phyloP scores from a whole-genome alignment of 441 rosid species.

The Pelargonium citronellum region DNA sequence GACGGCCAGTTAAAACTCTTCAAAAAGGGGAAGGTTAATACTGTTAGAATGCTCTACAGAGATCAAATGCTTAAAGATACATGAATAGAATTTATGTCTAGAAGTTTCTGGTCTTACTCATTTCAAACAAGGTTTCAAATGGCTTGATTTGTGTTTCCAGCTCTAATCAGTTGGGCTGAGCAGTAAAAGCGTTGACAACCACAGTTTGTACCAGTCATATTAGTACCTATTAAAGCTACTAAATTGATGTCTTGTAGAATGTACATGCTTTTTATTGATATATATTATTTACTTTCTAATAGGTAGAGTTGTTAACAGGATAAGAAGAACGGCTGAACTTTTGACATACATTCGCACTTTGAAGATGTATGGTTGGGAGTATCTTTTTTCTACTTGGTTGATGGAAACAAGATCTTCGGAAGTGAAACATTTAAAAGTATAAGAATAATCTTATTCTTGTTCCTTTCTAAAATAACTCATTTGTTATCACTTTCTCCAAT shows the following conservation, averaged over 20 bases:
- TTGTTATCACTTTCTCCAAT: slow-evolving; percentile 12
- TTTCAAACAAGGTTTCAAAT: not conserved
- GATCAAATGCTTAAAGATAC: too few relatives aligned
- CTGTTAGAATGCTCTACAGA: too few relatives aligned
- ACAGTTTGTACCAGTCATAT: not conserved
- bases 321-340: slow-evolving; percentile 87
- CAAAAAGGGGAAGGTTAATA: too few relatives aligned
- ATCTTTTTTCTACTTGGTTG: slow-evolving; percentile 71
- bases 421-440: slow-evolving; percentile 82
- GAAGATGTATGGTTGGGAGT: slow-evolving; percentile 92
- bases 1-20: too few relatives aligned
- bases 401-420: slow-evolving; percentile 71
- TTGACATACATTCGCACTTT: slow-evolving; percentile 72
- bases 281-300: slow-evolving; percentile 15
- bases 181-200: not conserved
- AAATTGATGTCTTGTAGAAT: slow-evolving; percentile 1
- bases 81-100: not conserved
- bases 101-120: not conserved
- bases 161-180: not conserved
- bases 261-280: not conserved
- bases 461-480: slow-evolving; percentile 8
- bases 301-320: slow-evolving; percentile 44
- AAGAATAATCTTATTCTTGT: slow-evolving; percentile 22
- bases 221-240: not conserved
- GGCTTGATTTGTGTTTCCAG: slow-evolving; percentile 4